Conservation (phyloP, 371 early-diverging fungal species). For the Mycotypha africana region DNA sequence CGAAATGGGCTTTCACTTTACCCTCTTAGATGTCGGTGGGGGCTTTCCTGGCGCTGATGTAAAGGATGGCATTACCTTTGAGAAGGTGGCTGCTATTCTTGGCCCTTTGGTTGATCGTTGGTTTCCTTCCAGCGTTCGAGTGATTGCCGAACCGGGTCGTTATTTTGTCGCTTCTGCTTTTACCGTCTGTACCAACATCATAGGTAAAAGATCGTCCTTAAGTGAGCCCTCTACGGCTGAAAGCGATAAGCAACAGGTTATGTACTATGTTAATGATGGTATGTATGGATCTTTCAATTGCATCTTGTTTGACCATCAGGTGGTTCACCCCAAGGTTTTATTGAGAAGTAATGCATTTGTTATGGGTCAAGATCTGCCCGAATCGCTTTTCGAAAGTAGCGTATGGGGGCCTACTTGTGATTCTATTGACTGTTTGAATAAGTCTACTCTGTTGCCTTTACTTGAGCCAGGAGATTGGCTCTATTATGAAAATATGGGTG, state of each 20-base stretch:
- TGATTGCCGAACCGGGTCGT: conserved; percentile 98
- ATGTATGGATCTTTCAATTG: conserved; percentile 98
- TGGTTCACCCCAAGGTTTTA: conserved; percentile 57
- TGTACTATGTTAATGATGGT: conserved; percentile 98
- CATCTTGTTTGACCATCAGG: conserved; percentile 94
- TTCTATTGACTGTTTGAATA: conserved; percentile 90
- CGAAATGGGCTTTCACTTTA: conserved; percentile 70
- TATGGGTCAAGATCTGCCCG: conserved; percentile 24
- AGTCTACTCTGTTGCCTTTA: conserved; percentile 68
- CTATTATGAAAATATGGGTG: conserved; percentile 94
- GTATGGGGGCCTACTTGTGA: conserved; percentile 99
- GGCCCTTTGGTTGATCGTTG: conserved; percentile 70
- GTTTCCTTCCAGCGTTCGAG: conserved; percentile 71
- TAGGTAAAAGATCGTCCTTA: conserved; percentile 77
- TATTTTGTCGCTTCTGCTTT: conserved; percentile 94
- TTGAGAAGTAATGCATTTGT: conserved; percentile 39
- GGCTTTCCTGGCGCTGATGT: conserved; percentile 93
- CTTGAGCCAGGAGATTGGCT: conserved; percentile 96
- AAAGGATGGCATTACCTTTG: conserved; percentile 74
- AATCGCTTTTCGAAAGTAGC: conserved; percentile 52
- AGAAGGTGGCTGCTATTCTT: conserved; percentile 78
- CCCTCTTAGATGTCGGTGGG: conserved; percentile 92
- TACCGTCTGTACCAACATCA: conserved; percentile 86
- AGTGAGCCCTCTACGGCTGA: conserved; percentile 26
- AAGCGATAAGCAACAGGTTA: conserved; percentile 27